phyloP scores from a whole-genome alignment of 768 basidiomycete genomes.

The Fomitopsis pulvina region DNA sequence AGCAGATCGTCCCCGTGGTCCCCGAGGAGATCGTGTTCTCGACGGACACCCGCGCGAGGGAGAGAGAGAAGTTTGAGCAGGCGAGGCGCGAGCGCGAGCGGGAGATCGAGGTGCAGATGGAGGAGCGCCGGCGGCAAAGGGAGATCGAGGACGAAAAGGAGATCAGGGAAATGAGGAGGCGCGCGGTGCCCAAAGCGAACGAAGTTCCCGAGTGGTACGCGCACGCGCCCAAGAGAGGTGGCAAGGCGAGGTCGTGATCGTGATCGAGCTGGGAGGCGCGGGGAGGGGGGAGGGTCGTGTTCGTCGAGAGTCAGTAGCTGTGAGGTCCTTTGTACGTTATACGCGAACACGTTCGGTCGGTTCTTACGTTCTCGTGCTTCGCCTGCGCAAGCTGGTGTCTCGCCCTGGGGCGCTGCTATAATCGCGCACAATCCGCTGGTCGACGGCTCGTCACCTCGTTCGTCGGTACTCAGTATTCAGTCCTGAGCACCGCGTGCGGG shows the following conservation, averaged over 20 bases:
- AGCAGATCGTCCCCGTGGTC: conserved; percentile 40
- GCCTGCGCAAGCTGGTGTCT: neutral
- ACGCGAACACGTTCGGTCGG: neutral
- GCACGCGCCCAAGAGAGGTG: conserved; percentile 53
- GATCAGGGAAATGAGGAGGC: conserved; percentile 54
- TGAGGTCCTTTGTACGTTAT: neutral
- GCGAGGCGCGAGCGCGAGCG: conserved; percentile 48
- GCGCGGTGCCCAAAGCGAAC: conserved; percentile 61
- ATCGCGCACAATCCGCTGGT: neutral
- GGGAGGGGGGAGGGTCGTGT: conserved; percentile 1
- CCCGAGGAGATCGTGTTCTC: conserved; percentile 41
- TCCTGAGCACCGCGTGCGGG: neutral
- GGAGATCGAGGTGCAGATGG: conserved; percentile 40
- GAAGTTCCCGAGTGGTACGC: conserved; percentile 76
- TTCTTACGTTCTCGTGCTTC: neutral
- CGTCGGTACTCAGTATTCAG: neutral
- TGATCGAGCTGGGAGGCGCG: neutral
- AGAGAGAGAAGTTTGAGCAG: conserved; percentile 60
- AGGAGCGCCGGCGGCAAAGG: conserved; percentile 38
- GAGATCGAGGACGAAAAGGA: conserved; percentile 55
- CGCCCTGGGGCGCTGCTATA: neutral
- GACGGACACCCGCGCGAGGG: conserved; percentile 52
- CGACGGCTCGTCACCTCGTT: neutral
- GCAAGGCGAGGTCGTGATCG: conserved; percentile 15
- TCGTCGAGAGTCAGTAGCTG: neutral